Base-by-base conservation (phyloP, 192 early-diverging fungal species). In the Entrophospora sp. region DNA sequence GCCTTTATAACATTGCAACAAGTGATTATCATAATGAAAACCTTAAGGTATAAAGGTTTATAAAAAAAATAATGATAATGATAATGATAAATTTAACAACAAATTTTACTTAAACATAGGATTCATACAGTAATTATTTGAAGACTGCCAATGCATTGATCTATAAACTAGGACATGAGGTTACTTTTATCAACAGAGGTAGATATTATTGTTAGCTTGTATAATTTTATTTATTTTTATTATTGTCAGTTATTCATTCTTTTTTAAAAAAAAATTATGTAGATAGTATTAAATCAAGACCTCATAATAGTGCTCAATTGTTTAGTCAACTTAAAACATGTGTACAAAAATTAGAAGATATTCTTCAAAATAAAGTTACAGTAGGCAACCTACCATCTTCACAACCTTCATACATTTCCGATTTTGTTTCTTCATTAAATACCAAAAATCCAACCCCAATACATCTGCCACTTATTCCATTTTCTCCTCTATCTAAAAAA, bases 401-500 rank as follows among this genome's bases (percentile, higher is more conserved):
- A 8, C 64, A 66, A 55, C 38, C 25, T 2, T 55, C 48, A 7
- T 1, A n/a, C 13, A 63, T 49, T 24, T 48, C 61, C 18, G 61
- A 63, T 63, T 16, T 22, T 16, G 20, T 27, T n/a, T 3, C 60
- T 31, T 61, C 44, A 48, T 34, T 48, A 10, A 12, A 34, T 4
- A 31, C 61, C 18, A 40, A 18, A 14, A 51, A 49, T 38, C 25
- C 37, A 12, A 40, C 64, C 7, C 32, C 48, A 27, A 1, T 27
- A 4, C 49, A 49, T 34, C 64, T 81, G 57, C 82, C 82, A 13
- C 74, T 80, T 62, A 77, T 84, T 53, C 82, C 82, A 13, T 62
- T 84, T 31, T 84, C 82, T 25, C 77, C 80, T 18, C 53, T 81
- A n/a, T 76, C 77, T 5, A 71, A 69, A 37, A 55, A 76, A 35